Evolutionary conservation across 2,329 filamentous ascomycete species (phyloP), one percentile per base, ranked within the genome.

Genomic region (Metarhizium robertsii): DNA sequence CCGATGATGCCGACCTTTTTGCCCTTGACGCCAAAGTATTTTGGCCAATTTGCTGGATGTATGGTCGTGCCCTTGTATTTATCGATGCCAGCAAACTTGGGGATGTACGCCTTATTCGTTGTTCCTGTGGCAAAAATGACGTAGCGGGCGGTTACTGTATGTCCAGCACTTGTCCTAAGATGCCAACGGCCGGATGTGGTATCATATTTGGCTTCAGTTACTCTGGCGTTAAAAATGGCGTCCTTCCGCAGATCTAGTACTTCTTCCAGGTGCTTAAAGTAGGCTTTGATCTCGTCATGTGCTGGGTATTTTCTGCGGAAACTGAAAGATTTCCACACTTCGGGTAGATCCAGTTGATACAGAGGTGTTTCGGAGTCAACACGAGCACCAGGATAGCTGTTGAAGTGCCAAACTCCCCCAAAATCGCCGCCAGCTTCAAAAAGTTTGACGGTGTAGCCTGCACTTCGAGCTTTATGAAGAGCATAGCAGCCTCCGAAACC

Each of bases 121-220:
- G 76, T 75, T 0, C 79, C 79, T 2, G 73, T 73, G 10, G 71
- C 72, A 8, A 73, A 64, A 29, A 81, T 60, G 2, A 81, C 66
- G 59, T 71, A 80, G 16, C 67, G 72, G n/a, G 70, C 64, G 10
- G 66, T 70, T 16, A 70, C 72, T 1, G 40, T 61, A 14, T 60
- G 58, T 3, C 76, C 77, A 34, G 71, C 70, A 8, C 69, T 68
- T 0, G 74, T 76, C 7, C 58, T 66, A 14, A 81, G 61, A 0
- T 63, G 67, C 79, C 79, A 82, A 40, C 60, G 64, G 0, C 65
- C 65, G 2, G 66, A 56, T 0, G 60, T 58, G 0, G 20, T n/a
- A 25, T 50, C 48, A 50, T 50, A 32, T 10, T 50, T 36, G 48
- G 34, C 48, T 30, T 50, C 34, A 36, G 34, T 36, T 4, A 50